Percentiles rank a stretch among this genome's conserved stretches.
These are phyloP conservation scores for Eucommia ulmoides DNA, from an alignment of 257 asterid species.

Conservation along the genomic window DNA sequence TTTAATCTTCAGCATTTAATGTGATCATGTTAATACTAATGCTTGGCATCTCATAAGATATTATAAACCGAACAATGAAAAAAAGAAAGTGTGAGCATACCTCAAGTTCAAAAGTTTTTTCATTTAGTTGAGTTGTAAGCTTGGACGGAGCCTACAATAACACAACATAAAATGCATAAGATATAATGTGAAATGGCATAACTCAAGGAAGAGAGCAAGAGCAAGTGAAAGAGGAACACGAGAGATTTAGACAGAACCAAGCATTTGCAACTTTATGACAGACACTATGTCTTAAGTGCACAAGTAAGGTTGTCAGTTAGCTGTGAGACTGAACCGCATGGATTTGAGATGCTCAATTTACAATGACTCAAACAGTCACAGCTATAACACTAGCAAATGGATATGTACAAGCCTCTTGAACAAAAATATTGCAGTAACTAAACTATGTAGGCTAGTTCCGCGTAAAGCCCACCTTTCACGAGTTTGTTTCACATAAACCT, in stretches of 20 bases:
- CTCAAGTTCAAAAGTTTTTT: slow-evolving; percentile 76
- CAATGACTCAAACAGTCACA: too few relatives aligned
- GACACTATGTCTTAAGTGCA: too few relatives aligned
- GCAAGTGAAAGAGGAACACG: not conserved
- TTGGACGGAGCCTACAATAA: slow-evolving; percentile 46
- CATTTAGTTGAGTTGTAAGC: slow-evolving; percentile 65
- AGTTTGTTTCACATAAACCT: too few relatives aligned
- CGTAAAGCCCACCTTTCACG: too few relatives aligned
- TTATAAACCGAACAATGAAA: slow-evolving; percentile 2
- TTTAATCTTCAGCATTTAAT: slow-evolving; percentile 36
- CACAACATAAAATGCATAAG: not conserved
- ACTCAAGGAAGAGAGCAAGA: slow-evolving; percentile 4
- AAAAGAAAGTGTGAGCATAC: slow-evolving; percentile 23
- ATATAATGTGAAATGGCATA: not conserved
- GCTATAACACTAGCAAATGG: too few relatives aligned
- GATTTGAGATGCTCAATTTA: too few relatives aligned
- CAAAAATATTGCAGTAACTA: too few relatives aligned
- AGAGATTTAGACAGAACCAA: not conserved
- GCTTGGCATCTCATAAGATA: slow-evolving; percentile 7
- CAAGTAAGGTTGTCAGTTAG: too few relatives aligned
- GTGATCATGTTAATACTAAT: slow-evolving; percentile 18
- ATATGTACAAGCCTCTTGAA: too few relatives aligned
- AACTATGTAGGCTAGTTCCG: too few relatives aligned
- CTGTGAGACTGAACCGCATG: too few relatives aligned
- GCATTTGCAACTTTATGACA: not conserved